These are phyloP conservation scores for Pyricularia sp. DNA, from an alignment of 2,329 filamentous ascomycete genomes.

Conservation along the genomic window DNA sequence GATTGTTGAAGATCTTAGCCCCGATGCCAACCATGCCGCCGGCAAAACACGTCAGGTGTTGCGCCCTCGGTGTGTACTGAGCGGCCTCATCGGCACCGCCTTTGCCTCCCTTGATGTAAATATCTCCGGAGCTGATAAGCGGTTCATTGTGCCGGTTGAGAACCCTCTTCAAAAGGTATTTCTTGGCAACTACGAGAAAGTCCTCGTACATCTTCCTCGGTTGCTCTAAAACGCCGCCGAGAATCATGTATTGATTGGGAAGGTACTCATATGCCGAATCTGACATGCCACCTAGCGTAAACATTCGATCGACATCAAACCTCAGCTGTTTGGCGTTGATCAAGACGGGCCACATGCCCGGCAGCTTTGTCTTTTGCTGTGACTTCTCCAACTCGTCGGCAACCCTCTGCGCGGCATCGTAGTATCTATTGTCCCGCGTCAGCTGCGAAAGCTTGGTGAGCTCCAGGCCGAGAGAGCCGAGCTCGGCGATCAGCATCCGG, in stretches of 20 bases:
- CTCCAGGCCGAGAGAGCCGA: slow-evolving; percentile 47
- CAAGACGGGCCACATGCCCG: slow-evolving; percentile 49
- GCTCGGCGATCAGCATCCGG: slow-evolving; percentile 30
- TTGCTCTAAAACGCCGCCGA: slow-evolving; percentile 44
- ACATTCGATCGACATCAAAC: slow-evolving; percentile 40
- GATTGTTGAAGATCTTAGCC: slow-evolving; percentile 42
- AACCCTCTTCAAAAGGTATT: slow-evolving; percentile 25
- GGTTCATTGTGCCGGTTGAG: slow-evolving; percentile 22
- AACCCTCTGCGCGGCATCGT: slow-evolving; percentile 47
- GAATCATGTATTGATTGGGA: slow-evolving; percentile 50
- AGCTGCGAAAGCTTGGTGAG: slow-evolving; percentile 53
- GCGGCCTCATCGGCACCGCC: slow-evolving; percentile 2
- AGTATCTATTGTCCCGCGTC: slow-evolving; percentile 45
- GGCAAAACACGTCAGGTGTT: slow-evolving; percentile 49
- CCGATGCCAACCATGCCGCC: slow-evolving; percentile 54
- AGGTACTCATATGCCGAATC: slow-evolving; percentile 54
- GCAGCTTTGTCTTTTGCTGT: slow-evolving; percentile 41
- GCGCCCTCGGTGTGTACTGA: slow-evolving; percentile 22
- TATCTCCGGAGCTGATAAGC: slow-evolving; percentile 36
- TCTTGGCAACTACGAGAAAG: slow-evolving; percentile 21
- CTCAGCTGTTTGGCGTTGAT: slow-evolving; percentile 41
- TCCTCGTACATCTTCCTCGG: slow-evolving; percentile 16
- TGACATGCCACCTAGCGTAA: slow-evolving; percentile 41
- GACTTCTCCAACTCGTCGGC: slow-evolving; percentile 38
- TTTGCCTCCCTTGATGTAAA: slow-evolving; percentile 10